Evolutionary conservation across 2,329 filamentous ascomycete genomes (phyloP).

Genomic region (Alternaria sp.): DNA sequence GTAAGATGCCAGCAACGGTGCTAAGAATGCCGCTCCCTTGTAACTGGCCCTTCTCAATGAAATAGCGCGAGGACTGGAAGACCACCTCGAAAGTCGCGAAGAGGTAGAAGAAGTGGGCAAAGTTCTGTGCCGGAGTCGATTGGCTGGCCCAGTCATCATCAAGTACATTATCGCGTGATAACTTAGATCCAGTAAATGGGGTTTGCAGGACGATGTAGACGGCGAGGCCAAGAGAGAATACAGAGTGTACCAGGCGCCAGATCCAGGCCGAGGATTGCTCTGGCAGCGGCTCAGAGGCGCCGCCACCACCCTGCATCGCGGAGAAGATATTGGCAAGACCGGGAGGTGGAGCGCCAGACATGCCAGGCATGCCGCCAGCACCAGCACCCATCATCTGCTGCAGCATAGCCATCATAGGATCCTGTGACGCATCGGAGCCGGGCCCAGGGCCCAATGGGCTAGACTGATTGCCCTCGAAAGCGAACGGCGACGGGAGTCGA

Average conservation of each 20-base stretch:
- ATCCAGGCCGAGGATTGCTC: conserved; percentile 60
- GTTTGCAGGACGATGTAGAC: conserved; percentile 74
- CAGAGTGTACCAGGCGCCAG: conserved; percentile 77
- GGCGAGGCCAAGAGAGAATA: conserved; percentile 74
- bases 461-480: conserved; percentile 38
- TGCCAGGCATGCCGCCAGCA: conserved; percentile 49
- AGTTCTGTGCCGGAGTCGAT: conserved; percentile 51
- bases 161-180: conserved; percentile 59
- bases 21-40: conserved; percentile 70
- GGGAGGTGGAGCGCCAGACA: conserved; percentile 46
- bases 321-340: conserved; percentile 57
- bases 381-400: conserved; percentile 71
- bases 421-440: conserved; percentile 54
- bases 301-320: conserved; percentile 56
- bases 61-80: conserved; percentile 74
- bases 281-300: conserved; percentile 47
- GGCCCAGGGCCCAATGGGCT: conserved; percentile 33
- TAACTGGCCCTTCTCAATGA: conserved; percentile 69
- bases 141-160: conserved; percentile 45
- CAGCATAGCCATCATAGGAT: conserved; percentile 78
- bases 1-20: conserved; percentile 70
- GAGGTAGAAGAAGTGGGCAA: conserved; percentile 75
- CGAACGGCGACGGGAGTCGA: conserved; percentile 50
- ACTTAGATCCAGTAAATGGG: conserved; percentile 72
- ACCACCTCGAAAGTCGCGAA: conserved; percentile 80